phyloP scores from a whole-genome alignment of 202 grass and related monocot species.

The Schoenoplectus triqueter region DNA sequence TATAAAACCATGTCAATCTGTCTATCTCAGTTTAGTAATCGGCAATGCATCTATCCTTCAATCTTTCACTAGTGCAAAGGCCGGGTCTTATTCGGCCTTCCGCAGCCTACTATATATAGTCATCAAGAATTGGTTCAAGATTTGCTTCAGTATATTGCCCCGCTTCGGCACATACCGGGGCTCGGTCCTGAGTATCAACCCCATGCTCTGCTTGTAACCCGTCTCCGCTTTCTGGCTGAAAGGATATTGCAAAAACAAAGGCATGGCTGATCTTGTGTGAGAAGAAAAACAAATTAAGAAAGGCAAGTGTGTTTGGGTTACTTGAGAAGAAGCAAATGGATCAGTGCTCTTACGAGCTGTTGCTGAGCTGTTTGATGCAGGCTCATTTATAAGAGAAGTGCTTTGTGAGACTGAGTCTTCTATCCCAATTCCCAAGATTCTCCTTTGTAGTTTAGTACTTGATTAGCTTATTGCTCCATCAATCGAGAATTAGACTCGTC shows the following conservation, averaged over 20 bases:
- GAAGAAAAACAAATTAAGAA: not conserved
- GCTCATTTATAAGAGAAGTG: not conserved
- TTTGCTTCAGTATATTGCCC: conserved; percentile 51
- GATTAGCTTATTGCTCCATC: not conserved
- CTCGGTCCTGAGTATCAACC: not conserved
- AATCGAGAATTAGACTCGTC: too few species aligned
- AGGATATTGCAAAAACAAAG: not conserved
- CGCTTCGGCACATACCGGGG: conserved; percentile 57
- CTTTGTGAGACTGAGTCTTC: not conserved
- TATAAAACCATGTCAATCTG: not conserved
- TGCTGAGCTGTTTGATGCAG: not conserved
- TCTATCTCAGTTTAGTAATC: not conserved
- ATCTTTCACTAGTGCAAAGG: conserved; percentile 44
- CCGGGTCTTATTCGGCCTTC: conserved; percentile 43
- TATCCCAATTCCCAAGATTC: too few species aligned
- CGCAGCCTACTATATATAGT: conserved; percentile 36
- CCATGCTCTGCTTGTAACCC: not conserved
- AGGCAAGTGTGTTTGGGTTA: not conserved
- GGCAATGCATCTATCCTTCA: not conserved
- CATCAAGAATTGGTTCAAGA: conserved; percentile 3
- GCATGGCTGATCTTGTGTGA: not conserved
- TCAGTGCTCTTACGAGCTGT: not conserved
- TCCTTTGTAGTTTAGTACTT: too few species aligned
- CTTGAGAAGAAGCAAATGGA: not conserved
- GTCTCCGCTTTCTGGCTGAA: not conserved